A percentile compares a stretch with the other conserved stretches of the same genome.
phyloP scores from a whole-genome alignment of 140 eudicot species.

The Flaveria floridana region DNA sequence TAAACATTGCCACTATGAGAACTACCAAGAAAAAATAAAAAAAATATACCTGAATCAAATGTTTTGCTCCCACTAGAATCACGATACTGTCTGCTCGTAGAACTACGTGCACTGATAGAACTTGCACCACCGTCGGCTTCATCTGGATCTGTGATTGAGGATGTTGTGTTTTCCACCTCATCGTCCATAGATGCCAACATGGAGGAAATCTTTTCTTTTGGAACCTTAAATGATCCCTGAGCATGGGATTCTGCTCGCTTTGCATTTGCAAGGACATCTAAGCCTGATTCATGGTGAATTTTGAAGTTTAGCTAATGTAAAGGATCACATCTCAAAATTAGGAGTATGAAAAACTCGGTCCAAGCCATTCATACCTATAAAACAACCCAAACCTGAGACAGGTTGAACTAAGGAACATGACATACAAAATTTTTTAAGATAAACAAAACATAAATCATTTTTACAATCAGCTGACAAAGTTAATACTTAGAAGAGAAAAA shows the following conservation, averaged over 20 bases:
- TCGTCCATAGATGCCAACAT: constrained; percentile 63
- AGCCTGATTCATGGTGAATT: constrained; percentile 42
- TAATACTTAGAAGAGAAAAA: neutral
- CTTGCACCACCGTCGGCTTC: constrained; percentile 44
- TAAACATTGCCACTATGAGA: neutral
- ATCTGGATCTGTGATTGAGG: constrained; percentile 43
- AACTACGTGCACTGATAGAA: constrained; percentile 29
- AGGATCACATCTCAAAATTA: neutral
- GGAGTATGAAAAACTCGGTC: neutral
- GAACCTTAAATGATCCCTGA: constrained; percentile 70
- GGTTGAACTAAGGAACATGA: neutral
- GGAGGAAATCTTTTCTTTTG: constrained; percentile 57
- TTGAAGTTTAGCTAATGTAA: neutral
- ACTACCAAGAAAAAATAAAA: neutral
- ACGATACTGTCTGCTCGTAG: constrained; percentile 59
- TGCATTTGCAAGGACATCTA: constrained; percentile 68
- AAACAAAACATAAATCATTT: neutral
- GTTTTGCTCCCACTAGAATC: constrained; percentile 52
- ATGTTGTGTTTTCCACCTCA: constrained; percentile 46
- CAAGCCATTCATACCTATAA: neutral
- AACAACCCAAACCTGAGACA: neutral
- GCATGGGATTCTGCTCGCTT: constrained; percentile 49
- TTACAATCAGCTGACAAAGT: neutral
- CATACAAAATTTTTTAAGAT: neutral
- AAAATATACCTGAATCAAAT: constrained; percentile 53